A percentile compares a stretch with the other conserved stretches of the same genome.
phyloP scores from a whole-genome alignment of 2,329 filamentous ascomycete genomes.

The Trichothecium roseum region DNA sequence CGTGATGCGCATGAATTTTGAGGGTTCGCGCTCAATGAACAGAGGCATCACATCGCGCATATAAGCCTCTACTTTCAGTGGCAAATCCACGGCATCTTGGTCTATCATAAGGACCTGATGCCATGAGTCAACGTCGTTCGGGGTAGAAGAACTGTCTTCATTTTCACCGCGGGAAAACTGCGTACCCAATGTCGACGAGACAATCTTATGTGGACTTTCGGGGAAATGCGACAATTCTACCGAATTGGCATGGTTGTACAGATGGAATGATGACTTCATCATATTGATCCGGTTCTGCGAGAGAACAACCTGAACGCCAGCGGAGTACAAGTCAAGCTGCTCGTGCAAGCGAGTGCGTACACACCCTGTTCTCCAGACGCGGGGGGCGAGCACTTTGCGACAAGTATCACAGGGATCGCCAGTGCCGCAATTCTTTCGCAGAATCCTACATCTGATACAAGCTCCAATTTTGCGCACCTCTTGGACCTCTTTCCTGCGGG shows the following conservation, averaged over 20 bases:
- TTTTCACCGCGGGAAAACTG: conserved; percentile 23
- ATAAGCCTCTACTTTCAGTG: conserved; percentile 48
- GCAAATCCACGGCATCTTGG: conserved; percentile 49
- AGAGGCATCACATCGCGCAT: conserved; percentile 47
- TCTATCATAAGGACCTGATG: conserved; percentile 45
- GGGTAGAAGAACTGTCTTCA: conserved; percentile 14
- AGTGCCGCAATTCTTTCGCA: conserved; percentile 57
- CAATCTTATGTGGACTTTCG: conserved; percentile 32
- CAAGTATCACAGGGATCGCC: conserved; percentile 54
- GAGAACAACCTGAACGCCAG: conserved; percentile 52
- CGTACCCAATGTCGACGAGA: conserved; percentile 22
- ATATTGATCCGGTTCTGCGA: conserved; percentile 49
- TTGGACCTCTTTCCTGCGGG: conserved; percentile 53
- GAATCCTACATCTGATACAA: conserved; percentile 54
- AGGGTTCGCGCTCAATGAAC: conserved; percentile 49
- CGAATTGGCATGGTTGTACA: conserved; percentile 36
- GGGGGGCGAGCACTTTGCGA: conserved; percentile 50
- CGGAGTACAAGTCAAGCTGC: conserved; percentile 52
- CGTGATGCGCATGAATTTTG: conserved; percentile 48
- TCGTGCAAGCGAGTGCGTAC: conserved; percentile 52
- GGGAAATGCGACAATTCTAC: conserved; percentile 53
- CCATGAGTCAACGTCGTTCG: conserved; percentile 21
- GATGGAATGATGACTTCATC: conserved; percentile 37
- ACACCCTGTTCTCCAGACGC: conserved; percentile 56
- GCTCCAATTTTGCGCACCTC: conserved; percentile 55